Evolutionary conservation across 768 basidiomycete genomes (phyloP), one percentile per base, ranked within the genome.

Genomic region (Boletus rubescentipes): DNA sequence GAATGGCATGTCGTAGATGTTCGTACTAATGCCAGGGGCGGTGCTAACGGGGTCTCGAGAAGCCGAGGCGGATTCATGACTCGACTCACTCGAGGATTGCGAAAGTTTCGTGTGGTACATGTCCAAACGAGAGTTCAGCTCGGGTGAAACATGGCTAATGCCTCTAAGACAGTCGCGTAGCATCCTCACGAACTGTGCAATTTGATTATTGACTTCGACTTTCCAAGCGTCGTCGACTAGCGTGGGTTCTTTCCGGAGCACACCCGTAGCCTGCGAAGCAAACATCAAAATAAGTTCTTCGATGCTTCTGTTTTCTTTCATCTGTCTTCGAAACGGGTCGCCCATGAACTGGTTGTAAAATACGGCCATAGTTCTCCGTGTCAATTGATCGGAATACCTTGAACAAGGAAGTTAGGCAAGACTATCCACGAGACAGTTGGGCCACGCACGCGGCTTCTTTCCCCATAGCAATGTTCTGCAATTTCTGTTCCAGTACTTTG

Each of bases 231-330:
- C 94, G 21, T 85, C 89, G 15, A 80, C 80, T 2, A 94, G 75
- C 2, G 89, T 80, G 0, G 90, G 90, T 60, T 95, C 93, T 72
- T 97, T 97, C 80, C 87, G 89, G 55, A 98, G 79, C 9, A 91
- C 84, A 26, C 83, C 80, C 3, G 91, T 93, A 4, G 96, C 91
- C 48, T 93, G 86, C 2, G 94, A 91, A 11, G 95, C 95, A 64
- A 98, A 98, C 80, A 91, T 90, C 47, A 99, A 79, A 54, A 99
- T 96, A 50, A 99, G 86, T 59, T 98, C 94, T 73, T 99, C 97
- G 36, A 98, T 91, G 75, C 96, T 97, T 42, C 97, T 82, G 69
- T 92, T 95, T 69, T 98, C 95, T 72, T 93, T 92, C 84, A 98
- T 89, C 63, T 94, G 90, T 34, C 84, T 81, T 53, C 89, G 85